Base-by-base conservation (phyloP, 345 rosid species). In the Salix brachista region DNA sequence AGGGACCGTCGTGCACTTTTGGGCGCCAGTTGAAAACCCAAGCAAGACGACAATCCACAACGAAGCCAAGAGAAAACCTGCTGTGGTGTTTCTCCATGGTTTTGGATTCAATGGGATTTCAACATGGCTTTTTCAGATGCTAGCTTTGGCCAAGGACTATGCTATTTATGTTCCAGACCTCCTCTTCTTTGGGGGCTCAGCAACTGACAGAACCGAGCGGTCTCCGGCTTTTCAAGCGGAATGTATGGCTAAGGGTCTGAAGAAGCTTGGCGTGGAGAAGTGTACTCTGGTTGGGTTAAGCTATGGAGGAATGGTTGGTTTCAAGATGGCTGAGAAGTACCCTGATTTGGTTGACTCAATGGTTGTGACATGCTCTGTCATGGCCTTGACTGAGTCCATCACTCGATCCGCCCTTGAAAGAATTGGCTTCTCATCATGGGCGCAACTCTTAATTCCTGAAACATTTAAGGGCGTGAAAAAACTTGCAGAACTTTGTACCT, bases 81-180 rank as follows among this genome's bases (percentile, higher is more conserved):
- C 82, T 1, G 78, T 85, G 4, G 84, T 82, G 3, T 67, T 87
- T 72, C 80, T 87, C 44, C 90, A 85, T 7, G 84, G 85, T 21
- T 83, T 85, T 23, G 69, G 65, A 7, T 69, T 54, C 10, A 73
- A 83, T 18, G 88, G 86, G n/a, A 83, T 83, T 18, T 65, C 74
- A 17, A 82, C 86, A 11, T 81, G 88, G 85, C 83, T 73, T 23
- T 61, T 78, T 66, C 90, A 87, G 73, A 82, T 56, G 61, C 70
- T 75, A 2, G 73, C 84, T 5, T 67, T 85, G 21, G 72, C 85
- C 7, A 65, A 71, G 34, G 39, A 58, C 11, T 85, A 85, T 62
- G 52, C 79, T 0, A 83, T 85, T 41, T 83, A 85, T 73, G 83
- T 85, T 8, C 86, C 85, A 1, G 90, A 85, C 78, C 28, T 87